phyloP scores from a whole-genome alignment of 257 asterid species.

The Capsicum baccatum region DNA sequence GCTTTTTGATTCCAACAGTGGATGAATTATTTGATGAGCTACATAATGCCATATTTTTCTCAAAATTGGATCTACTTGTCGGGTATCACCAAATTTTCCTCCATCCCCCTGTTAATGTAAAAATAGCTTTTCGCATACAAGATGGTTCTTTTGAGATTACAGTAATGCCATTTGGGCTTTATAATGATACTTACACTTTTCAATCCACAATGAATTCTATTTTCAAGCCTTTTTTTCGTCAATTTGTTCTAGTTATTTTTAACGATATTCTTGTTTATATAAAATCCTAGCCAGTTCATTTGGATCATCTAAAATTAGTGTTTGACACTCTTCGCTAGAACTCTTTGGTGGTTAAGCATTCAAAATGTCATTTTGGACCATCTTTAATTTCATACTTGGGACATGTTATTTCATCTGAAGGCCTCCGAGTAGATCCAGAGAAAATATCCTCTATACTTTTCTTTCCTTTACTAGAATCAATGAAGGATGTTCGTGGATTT shows the following conservation, averaged over 20 bases:
- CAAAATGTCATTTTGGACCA: neutral
- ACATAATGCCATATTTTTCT: neutral
- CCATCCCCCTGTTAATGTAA: neutral
- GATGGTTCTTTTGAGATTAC: neutral
- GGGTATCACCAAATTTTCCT: neutral
- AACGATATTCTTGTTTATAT: neutral
- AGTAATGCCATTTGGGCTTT: neutral
- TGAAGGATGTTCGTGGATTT: neutral
- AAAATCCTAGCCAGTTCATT: too few species aligned
- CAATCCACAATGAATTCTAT: neutral
- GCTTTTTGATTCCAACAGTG: neutral
- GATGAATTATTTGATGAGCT: neutral
- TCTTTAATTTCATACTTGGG: neutral
- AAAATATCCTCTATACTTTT: too few species aligned
- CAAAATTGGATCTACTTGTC: neutral
- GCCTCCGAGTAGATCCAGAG: neutral
- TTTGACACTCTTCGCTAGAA: too few species aligned
- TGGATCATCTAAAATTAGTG: too few species aligned
- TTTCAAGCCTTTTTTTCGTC: neutral
- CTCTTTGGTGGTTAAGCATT: too few species aligned
- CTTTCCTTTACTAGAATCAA: neutral
- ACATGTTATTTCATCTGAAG: too few species aligned
- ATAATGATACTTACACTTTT: neutral
- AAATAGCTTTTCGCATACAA: neutral
- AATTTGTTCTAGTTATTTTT: neutral